phyloP scores from a whole-genome alignment of 768 basidiomycete species.

The Porpolomopsis calyptriformis region DNA sequence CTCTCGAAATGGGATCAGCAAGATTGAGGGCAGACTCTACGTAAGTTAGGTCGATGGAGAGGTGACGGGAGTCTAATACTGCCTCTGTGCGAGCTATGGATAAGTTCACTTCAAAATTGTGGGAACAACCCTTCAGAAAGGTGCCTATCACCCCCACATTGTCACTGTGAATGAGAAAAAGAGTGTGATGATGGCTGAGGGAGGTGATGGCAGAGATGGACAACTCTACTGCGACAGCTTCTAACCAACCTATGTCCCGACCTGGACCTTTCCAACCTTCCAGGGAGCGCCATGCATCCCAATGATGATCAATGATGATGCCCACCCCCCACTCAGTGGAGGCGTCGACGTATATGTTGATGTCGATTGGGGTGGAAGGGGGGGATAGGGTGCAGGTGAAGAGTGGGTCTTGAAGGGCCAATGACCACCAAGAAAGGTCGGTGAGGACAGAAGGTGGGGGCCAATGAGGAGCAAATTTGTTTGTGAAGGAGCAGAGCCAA shows the following conservation, averaged over 20 bases:
- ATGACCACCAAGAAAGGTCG: conserved; percentile 8
- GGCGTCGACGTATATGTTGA: conserved; percentile 22
- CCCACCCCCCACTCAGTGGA: conserved; percentile 30
- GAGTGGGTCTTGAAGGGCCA: conserved; percentile 7
- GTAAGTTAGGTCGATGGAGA: conserved; percentile 14
- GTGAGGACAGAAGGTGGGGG: conserved; percentile 5
- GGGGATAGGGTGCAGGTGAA: conserved; percentile 6
- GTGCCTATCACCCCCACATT: conserved; percentile 27
- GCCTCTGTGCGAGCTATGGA: conserved; percentile 15
- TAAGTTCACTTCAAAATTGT: conserved; percentile 22
- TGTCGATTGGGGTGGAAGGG: conserved; percentile 7
- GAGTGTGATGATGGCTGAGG: conserved; percentile 5
- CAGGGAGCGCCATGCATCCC: conserved; percentile 19
- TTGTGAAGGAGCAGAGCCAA: conserved; percentile 5
- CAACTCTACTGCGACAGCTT: conserved; percentile 7
- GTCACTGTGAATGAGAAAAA: conserved; percentile 21
- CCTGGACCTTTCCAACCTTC: conserved; percentile 7
- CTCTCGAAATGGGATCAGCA: conserved; percentile 23
- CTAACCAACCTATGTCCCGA: conserved; percentile 8
- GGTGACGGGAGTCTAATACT: conserved; percentile 10
- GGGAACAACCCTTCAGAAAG: conserved; percentile 20
- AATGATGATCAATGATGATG: conserved; percentile 16
- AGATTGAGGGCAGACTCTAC: conserved; percentile 18
- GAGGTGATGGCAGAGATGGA: neutral
- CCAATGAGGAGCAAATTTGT: conserved; percentile 4